A percentile compares a stretch with the other conserved stretches of the same genome.
phyloP scores from a whole-genome alignment of 2,329 filamentous ascomycete species.

The Plectosphaerella plurivora region DNA sequence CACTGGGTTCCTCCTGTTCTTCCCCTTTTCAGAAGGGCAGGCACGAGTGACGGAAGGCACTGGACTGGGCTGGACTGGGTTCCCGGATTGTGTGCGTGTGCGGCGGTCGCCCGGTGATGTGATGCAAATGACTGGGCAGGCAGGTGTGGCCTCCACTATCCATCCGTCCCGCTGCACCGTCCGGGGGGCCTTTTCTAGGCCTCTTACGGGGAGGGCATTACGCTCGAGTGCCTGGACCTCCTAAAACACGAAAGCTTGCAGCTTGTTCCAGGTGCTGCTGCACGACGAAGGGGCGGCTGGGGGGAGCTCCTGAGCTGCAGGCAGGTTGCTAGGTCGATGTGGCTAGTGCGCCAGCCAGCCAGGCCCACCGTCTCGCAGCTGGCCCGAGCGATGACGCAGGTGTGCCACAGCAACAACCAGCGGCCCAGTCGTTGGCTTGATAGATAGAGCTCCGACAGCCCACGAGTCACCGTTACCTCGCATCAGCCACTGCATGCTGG shows the following conservation, averaged over 20 bases:
- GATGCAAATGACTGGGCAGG: slow-evolving; percentile 2
- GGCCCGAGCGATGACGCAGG: slow-evolving; percentile 12
- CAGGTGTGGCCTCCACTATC: no score
- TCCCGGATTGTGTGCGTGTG: neutral
- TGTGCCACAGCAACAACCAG: slow-evolving; percentile 14
- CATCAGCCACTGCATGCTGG: neutral
- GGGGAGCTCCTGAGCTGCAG: slow-evolving; percentile 1
- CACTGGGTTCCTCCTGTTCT: neutral
- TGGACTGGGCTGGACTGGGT: no score
- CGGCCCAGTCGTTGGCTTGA: neutral
- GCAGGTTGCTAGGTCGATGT: slow-evolving; percentile 3
- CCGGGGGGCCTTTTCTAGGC: no score
- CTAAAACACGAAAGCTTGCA: neutral
- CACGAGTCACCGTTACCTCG: neutral
- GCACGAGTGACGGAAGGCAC: no score
- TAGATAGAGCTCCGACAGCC: neutral
- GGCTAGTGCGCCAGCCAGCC: slow-evolving; percentile 10
- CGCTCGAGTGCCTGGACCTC: neutral
- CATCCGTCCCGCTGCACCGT: no score
- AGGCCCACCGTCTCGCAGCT: neutral
- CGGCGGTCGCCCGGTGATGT: neutral
- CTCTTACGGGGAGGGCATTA: no score
- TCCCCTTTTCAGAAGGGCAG: no score
- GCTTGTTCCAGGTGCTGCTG: neutral
- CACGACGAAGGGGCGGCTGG: neutral